Evolutionary conservation across 2,329 filamentous ascomycete species (phyloP).

Genomic region (Xylaria sp.): DNA sequence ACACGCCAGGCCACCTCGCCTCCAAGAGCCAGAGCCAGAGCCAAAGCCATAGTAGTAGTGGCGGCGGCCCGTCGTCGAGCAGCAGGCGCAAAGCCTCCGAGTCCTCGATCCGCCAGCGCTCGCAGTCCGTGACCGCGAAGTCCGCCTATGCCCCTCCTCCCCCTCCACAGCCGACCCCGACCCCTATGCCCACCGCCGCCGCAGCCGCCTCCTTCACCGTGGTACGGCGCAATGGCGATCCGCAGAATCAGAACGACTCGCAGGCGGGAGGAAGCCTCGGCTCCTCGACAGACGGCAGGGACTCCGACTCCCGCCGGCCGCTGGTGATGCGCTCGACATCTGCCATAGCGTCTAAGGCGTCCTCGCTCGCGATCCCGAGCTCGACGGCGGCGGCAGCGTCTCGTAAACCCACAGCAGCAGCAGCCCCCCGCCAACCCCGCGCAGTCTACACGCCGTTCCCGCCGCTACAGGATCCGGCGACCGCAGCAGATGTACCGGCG

Average conservation of each 20-base stretch:
- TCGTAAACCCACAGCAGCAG: constrained; percentile 40
- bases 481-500: constrained; percentile 68
- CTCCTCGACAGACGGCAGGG: constrained; percentile 48
- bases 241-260: constrained; percentile 41
- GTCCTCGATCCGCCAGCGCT: constrained; percentile 64
- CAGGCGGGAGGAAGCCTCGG: constrained; percentile 39
- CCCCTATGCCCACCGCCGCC: constrained; percentile 43
- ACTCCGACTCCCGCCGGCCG: constrained; percentile 54
- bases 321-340: constrained; percentile 64
- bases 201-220: constrained; percentile 45
- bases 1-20: constrained; percentile 71
- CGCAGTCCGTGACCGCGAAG: constrained; percentile 60
- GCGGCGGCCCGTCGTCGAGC: constrained; percentile 24
- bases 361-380: constrained; percentile 36
- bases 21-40: constrained; percentile 65
- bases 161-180: constrained; percentile 46
- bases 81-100: constrained; percentile 64
- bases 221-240: constrained; percentile 47
- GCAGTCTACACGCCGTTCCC: constrained; percentile 64
- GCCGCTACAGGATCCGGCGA: constrained; percentile 65
- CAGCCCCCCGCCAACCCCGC: constrained; percentile 46
- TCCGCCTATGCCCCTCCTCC: constrained; percentile 48
- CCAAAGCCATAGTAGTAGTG: constrained; percentile 38
- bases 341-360: constrained; percentile 54
- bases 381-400: constrained; percentile 38